Conservation (phyloP, 225 moss, liverwort and hornwort species). For the Neckera pumila region DNA sequence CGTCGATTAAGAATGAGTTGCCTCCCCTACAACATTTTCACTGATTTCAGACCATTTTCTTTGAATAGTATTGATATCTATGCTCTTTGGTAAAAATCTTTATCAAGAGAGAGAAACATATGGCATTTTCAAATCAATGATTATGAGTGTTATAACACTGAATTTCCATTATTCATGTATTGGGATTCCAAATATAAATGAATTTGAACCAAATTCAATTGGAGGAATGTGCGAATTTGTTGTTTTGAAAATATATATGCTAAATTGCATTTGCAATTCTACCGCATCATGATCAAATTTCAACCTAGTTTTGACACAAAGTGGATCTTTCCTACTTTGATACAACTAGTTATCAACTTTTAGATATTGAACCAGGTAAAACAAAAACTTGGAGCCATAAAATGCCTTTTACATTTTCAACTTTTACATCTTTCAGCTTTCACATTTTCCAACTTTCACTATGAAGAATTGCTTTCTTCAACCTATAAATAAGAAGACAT, state of each 20-base stretch:
- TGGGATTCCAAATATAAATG: not conserved
- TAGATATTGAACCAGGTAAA: not conserved
- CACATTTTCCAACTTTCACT: not conserved
- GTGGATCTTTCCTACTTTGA: not conserved
- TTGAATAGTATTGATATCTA: not conserved
- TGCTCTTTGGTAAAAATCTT: not conserved
- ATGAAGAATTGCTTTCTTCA: no score
- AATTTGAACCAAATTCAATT: not conserved
- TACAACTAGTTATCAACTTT: not conserved
- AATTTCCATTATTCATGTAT: not conserved
- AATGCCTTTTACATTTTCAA: not conserved
- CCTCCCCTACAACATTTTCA: not conserved
- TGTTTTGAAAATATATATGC: not conserved
- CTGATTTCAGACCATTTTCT: not conserved
- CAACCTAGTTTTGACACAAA: no score
- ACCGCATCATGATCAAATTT: not conserved
- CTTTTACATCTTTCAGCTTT: not conserved
- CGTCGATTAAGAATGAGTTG: no score
- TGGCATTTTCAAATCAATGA: not conserved
- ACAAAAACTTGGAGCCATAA: not conserved
- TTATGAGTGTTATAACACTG: not conserved
- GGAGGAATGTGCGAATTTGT: rapidly evolving
- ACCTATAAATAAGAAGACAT: no score
- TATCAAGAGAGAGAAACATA: not conserved
- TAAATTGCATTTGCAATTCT: not conserved